phyloP scores from a whole-genome alignment of 192 early-diverging fungal species.

The Radiomyces spectabilis region DNA sequence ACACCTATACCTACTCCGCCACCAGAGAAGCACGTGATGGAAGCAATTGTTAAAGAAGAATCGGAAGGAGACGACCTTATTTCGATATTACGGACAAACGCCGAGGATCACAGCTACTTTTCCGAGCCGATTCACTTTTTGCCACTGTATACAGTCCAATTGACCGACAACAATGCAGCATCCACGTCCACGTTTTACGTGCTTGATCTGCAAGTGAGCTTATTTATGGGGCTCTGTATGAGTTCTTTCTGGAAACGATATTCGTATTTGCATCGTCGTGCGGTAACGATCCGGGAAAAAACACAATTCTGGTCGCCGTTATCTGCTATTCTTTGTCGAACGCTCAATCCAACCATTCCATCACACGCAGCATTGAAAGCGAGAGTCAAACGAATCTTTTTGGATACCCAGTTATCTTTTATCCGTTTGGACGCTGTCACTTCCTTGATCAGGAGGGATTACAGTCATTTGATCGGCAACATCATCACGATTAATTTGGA shows the following conservation, averaged over 20 bases:
- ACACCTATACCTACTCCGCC: too few relatives aligned
- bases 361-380: not conserved
- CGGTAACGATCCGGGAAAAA: constrained; percentile 49
- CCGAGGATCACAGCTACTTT: too few relatives aligned
- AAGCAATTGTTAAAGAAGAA: too few relatives aligned
- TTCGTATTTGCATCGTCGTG: constrained; percentile 48
- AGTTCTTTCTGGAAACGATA: constrained; percentile 48
- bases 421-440: constrained; percentile 57
- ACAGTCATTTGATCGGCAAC: constrained; percentile 52
- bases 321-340: constrained; percentile 50
- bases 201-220: constrained; percentile 58
- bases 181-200: constrained; percentile 51
- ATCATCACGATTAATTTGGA: constrained; percentile 64
- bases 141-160: constrained; percentile 64
- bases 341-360: constrained; percentile 11
- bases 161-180: constrained; percentile 28
- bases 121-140: constrained; percentile 48
- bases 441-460: constrained; percentile 52
- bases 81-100: too few relatives aligned
- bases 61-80: too few relatives aligned
- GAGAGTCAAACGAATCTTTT: constrained; percentile 41
- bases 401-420: constrained; percentile 53
- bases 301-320: constrained; percentile 64
- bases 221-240: constrained; percentile 46
- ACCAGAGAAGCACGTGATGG: too few relatives aligned